Evolutionary conservation across 2,329 filamentous ascomycete genomes (phyloP).

Genomic region (Xenosphaeropsis pyriputrescens): DNA sequence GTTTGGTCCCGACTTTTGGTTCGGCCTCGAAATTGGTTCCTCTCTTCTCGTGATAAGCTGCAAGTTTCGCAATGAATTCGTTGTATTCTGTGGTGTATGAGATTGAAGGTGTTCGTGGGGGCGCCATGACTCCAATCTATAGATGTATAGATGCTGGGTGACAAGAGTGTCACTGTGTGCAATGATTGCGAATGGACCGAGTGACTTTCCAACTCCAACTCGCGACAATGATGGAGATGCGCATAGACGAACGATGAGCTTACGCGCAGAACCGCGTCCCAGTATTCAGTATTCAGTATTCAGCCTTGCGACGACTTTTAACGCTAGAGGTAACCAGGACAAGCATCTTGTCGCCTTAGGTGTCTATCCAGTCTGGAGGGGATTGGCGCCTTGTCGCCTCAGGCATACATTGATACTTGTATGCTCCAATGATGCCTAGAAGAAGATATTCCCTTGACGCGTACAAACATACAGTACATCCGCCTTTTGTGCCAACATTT

Average conservation of each 20-base stretch:
- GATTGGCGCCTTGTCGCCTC: too few species aligned
- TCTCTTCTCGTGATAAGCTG: constrained; percentile 62
- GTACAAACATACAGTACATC: too few species aligned
- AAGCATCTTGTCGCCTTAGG: too few species aligned
- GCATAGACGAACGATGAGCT: constrained; percentile 3
- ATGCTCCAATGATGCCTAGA: too few species aligned
- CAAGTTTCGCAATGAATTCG: constrained; percentile 62
- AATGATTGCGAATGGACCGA: neutral
- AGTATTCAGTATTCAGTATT: neutral
- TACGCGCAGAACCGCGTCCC: constrained; percentile 4
- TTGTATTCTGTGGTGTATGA: constrained; percentile 53
- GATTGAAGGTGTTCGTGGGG: constrained; percentile 7
- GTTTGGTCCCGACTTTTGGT: constrained; percentile 64
- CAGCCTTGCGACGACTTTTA: neutral
- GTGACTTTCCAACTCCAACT: neutral
- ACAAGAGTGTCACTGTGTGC: constrained; percentile 8
- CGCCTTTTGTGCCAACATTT: too few species aligned
- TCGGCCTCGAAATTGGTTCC: constrained; percentile 68
- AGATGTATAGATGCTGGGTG: neutral
- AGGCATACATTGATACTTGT: too few species aligned
- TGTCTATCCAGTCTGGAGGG: too few species aligned
- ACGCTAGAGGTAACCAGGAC: too few species aligned
- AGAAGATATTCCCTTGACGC: too few species aligned
- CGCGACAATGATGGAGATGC: too few species aligned
- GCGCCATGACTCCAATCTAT: constrained; percentile 9